Evolutionary conservation across 129 eudicot species (phyloP), one percentile per base, ranked within the genome.

Genomic region (Tagetes patula): DNA sequence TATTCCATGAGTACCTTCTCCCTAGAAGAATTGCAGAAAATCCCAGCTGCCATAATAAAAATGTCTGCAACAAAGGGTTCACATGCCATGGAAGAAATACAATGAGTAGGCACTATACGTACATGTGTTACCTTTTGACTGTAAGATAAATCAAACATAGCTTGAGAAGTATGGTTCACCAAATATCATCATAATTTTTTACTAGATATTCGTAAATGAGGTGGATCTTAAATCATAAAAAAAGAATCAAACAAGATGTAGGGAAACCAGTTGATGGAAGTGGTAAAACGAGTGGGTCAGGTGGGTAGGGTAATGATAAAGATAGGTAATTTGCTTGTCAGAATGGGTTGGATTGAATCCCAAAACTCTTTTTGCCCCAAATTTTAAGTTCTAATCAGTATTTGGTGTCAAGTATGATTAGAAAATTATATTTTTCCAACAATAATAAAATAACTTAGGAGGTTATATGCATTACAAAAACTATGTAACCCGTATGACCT

Each of bases 21-120:
- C 95, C 89, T 31, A 92, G 70, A 70, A 92, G 63, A 69, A 92
- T 68, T 42, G 78, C 76, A 43, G 98, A 92, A 72, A 92, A 86
- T 68, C 82, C 82, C 75, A 92, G 80, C 65, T 92, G 98, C 98
- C 98, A 92, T 80, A 92, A 86, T 82, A 92, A 77, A 85, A 89
- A 89, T n/a, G 96, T 85, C 98, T 92, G 91, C 84, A 76, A 70
- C 47, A 86, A 59, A 77, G 43, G 75, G n/a, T 69, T 70, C 53
- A 62, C 33, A 50, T 38, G 20, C 37, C 10, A 71, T 4, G 14
- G 53, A 54, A 56, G 58, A 33, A 34, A 32, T 46, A 42, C 33
- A 13, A 11, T 50, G 10, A 41, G 60, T 54, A 62, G 37, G 47
- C 66, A 38, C 47, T 43, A 67, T 67, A 42, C 32, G 47, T 10